phyloP scores from a whole-genome alignment of 805 yeast species.

The Lachancea nothofagi region DNA sequence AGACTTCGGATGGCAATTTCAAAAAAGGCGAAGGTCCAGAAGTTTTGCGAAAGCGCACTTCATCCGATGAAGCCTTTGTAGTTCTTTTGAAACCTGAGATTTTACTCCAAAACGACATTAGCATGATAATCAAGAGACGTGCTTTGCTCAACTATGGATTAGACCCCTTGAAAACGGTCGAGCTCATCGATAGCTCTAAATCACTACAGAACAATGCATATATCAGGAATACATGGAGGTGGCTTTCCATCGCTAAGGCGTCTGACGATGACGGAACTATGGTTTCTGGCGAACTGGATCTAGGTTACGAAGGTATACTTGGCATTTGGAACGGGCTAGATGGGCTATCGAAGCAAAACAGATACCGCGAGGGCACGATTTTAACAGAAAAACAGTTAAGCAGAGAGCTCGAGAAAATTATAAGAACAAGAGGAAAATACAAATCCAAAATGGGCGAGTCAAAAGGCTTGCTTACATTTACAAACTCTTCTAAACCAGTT shows the following conservation, averaged over 20 bases:
- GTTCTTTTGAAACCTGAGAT: slow-evolving; percentile 35
- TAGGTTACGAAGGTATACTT: slow-evolving; percentile 81
- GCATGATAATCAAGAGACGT: slow-evolving; percentile 62
- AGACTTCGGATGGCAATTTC: slow-evolving; percentile 14
- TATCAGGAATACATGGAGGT: slow-evolving; percentile 80
- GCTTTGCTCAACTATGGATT: slow-evolving; percentile 70
- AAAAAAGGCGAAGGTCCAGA: slow-evolving; percentile 8
- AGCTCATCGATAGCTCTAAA: slow-evolving; percentile 48
- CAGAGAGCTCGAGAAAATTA: slow-evolving; percentile 32
- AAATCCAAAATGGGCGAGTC: slow-evolving; percentile 22
- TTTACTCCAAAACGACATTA: slow-evolving; percentile 65
- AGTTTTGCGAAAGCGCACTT: slow-evolving; percentile 6
- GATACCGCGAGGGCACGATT: slow-evolving; percentile 35
- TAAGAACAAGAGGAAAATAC: slow-evolving; percentile 38
- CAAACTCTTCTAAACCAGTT: slow-evolving; percentile 38
- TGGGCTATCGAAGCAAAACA: slow-evolving; percentile 44
- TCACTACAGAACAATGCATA: slow-evolving; percentile 48
- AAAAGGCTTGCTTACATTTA: slow-evolving; percentile 16
- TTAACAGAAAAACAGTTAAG: slow-evolving; percentile 31
- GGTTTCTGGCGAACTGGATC: slow-evolving; percentile 64
- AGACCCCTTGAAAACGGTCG: slow-evolving; percentile 58
- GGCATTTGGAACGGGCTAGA: slow-evolving; percentile 83
- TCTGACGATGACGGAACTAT: slow-evolving; percentile 60
- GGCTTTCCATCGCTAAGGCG: slow-evolving; percentile 72
- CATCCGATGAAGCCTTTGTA: slow-evolving; percentile 20